These are phyloP conservation scores for Blastomyces gilchristii DNA, from an alignment of 2,329 filamentous ascomycete genomes.

Conservation along the genomic window DNA sequence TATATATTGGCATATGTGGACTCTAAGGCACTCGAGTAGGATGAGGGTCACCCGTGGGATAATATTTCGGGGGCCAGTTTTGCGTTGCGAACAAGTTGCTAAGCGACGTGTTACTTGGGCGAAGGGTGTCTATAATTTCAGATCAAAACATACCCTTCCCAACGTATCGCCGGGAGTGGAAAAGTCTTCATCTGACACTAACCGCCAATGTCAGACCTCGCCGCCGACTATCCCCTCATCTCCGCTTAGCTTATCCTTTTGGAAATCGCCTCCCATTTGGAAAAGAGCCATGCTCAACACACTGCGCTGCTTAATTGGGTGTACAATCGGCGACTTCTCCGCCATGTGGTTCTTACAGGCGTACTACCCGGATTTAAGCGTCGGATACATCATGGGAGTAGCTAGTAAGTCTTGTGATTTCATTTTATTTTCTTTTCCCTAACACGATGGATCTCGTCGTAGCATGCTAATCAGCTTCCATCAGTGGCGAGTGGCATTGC, in stretches of 20 bases:
- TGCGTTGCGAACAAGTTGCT: neutral
- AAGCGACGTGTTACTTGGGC: neutral
- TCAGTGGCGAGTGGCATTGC: conserved; percentile 44
- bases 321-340: conserved; percentile 47
- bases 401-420: conserved; percentile 34
- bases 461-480: conserved; percentile 1
- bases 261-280: conserved; percentile 36
- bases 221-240: neutral
- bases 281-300: conserved; percentile 46
- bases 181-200: neutral
- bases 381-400: conserved; percentile 42
- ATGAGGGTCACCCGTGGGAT: neutral
- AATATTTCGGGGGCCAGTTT: neutral
- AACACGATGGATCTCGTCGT: neutral
- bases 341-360: conserved; percentile 47
- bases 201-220: neutral
- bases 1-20: neutral
- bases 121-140: neutral
- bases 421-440: neutral
- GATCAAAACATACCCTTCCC: neutral
- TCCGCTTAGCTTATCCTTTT: conserved; percentile 21
- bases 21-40: neutral
- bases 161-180: too few relatives aligned
- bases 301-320: conserved; percentile 46
- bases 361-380: conserved; percentile 38